Percentiles rank a stretch among this genome's conserved stretches.
These are phyloP conservation scores for Glaciozyma antarctica DNA, from an alignment of 768 basidiomycete genomes.

Conservation along the genomic window DNA sequence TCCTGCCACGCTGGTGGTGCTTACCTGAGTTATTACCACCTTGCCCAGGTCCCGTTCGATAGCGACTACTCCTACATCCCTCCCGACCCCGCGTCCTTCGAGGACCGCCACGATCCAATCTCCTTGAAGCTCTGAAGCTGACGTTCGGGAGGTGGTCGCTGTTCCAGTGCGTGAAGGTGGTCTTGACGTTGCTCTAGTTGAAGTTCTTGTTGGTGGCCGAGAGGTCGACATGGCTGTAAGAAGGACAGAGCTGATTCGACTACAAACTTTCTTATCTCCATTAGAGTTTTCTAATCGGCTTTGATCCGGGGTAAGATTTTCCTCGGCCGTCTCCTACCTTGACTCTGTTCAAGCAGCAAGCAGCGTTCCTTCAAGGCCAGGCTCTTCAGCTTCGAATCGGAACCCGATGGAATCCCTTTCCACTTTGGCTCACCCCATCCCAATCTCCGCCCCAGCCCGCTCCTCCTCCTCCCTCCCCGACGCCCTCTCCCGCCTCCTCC, in stretches of 20 bases:
- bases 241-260: too few relatives aligned
- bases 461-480: conserved; percentile 5
- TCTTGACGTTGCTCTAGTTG: too few relatives aligned
- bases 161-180: too few relatives aligned
- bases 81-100: conserved; percentile 47
- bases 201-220: too few relatives aligned
- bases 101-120: conserved; percentile 24
- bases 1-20: not conserved
- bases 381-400: not conserved
- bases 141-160: too few relatives aligned
- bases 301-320: too few relatives aligned
- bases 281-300: too few relatives aligned
- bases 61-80: conserved; percentile 79
- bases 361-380: too few relatives aligned
- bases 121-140: not conserved
- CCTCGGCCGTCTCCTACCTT: too few relatives aligned
- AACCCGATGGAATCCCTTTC: not conserved
- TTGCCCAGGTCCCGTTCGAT: conserved; percentile 69
- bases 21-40: conserved; percentile 69
- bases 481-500: conserved; percentile 2
- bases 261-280: too few relatives aligned
- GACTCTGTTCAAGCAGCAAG: too few relatives aligned
- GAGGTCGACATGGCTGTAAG: too few relatives aligned
- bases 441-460: not conserved
- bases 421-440: conserved; percentile 1